Percentiles rank a stretch among this genome's conserved stretches.
Conservation (phyloP, 176 grass and related monocot genomes). For the Oryza nivara region DNA sequence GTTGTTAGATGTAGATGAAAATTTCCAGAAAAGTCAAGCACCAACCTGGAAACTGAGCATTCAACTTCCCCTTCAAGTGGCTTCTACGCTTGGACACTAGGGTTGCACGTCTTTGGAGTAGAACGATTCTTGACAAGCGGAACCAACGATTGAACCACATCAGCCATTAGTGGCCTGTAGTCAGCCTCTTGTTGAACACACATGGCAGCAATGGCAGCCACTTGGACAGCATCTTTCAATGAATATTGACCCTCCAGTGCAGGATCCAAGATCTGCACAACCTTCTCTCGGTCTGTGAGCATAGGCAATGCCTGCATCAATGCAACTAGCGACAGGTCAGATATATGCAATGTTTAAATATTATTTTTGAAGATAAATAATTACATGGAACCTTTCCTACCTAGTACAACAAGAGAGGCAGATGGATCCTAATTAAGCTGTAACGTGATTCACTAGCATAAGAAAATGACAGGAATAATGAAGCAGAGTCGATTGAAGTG, state of each 20-base stretch:
- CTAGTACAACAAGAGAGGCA: slow-evolving; percentile 29
- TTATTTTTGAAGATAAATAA: slow-evolving; percentile 17
- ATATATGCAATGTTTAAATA: slow-evolving; percentile 26
- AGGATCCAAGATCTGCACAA: slow-evolving; percentile 86
- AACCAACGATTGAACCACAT: slow-evolving; percentile 92
- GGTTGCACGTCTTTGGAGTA: slow-evolving; percentile 49
- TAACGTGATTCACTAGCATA: not conserved
- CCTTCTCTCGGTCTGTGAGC: slow-evolving; percentile 91
- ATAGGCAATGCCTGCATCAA: slow-evolving; percentile 76
- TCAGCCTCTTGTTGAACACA: slow-evolving; percentile 97
- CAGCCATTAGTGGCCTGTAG: slow-evolving; percentile 96
- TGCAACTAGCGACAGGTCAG: slow-evolving; percentile 32
- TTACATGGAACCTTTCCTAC: slow-evolving; percentile 18
- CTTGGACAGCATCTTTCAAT: slow-evolving; percentile 98
- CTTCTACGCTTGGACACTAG: slow-evolving; percentile 46
- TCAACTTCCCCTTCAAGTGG: slow-evolving; percentile 27
- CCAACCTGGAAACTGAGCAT: slow-evolving; percentile 6
- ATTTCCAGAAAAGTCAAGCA: not conserved
- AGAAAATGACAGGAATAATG: slow-evolving; percentile 18
- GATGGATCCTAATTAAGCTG: slow-evolving; percentile 33
- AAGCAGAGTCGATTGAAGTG: slow-evolving; percentile 10
- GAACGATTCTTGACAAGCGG: slow-evolving; percentile 84
- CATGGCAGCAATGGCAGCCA: slow-evolving; percentile 97
- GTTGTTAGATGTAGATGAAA: slow-evolving; percentile 26
- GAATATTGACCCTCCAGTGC: slow-evolving; percentile 93